These are phyloP conservation scores for Euphorbia lathyris DNA, from an alignment of 345 rosid genomes.

Conservation along the genomic window DNA sequence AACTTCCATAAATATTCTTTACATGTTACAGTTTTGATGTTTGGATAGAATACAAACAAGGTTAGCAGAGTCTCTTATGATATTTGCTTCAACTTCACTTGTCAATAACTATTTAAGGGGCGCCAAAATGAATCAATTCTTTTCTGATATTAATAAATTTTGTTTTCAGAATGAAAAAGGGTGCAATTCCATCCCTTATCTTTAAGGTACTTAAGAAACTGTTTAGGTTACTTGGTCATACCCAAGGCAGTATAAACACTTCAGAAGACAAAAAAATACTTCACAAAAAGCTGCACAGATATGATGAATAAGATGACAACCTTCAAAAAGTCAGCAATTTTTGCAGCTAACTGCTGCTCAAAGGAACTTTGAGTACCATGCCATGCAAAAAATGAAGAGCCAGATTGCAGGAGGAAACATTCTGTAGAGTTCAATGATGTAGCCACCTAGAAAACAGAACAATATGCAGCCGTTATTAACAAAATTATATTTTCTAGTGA, in stretches of 20 bases:
- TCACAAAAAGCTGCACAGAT: not conserved
- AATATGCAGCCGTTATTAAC: not conserved
- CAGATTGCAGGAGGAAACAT: slow-evolving; percentile 97
- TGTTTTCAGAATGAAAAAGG: not conserved
- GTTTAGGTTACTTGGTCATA: not conserved
- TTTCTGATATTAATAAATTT: not conserved
- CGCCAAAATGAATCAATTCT: not conserved
- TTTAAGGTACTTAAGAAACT: not conserved
- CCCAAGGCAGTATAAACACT: not conserved
- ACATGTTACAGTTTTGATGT: not conserved
- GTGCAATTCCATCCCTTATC: not conserved
- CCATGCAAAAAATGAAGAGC: slow-evolving; percentile 83
- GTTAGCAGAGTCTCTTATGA: not conserved
- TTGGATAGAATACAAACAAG: not conserved
- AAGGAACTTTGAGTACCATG: slow-evolving; percentile 89
- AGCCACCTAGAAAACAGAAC: slow-evolving; percentile 51
- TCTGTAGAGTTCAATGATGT: slow-evolving; percentile 76
- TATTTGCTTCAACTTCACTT: not conserved
- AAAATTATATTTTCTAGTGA: not conserved
- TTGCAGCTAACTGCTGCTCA: slow-evolving; percentile 86
- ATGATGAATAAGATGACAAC: slow-evolving; percentile 27
- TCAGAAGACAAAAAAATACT: not conserved
- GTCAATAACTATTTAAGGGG: not conserved
- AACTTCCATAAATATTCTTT: not conserved
- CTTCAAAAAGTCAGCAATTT: slow-evolving; percentile 86